phyloP scores from a whole-genome alignment of 176 grass and related monocot genomes.

The Elaeis guineensis region DNA sequence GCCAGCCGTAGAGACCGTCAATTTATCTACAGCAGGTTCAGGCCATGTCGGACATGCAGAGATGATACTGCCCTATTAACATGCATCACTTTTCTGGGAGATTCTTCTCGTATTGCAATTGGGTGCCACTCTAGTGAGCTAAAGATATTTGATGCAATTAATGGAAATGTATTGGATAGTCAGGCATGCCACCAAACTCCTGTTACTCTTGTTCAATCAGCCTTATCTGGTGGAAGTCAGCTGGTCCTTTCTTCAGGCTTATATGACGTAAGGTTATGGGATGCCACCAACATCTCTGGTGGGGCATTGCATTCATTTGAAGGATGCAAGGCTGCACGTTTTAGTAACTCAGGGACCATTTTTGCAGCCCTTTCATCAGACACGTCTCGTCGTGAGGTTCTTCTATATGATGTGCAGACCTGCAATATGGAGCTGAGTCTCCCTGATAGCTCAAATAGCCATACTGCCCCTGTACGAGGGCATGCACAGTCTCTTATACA shows the following conservation, averaged over 20 bases:
- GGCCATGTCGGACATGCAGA: slow-evolving; percentile 74
- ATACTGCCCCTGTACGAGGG: slow-evolving; percentile 38
- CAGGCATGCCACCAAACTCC: slow-evolving; percentile 56
- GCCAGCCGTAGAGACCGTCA: slow-evolving; percentile 73
- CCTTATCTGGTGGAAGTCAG: slow-evolving; percentile 41
- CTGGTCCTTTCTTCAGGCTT: slow-evolving; percentile 68
- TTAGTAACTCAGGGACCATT: slow-evolving; percentile 58
- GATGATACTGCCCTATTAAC: slow-evolving; percentile 69
- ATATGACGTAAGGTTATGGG: slow-evolving; percentile 82
- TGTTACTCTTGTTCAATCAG: slow-evolving; percentile 64
- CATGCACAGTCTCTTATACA: slow-evolving; percentile 79
- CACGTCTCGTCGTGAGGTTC: slow-evolving; percentile 38
- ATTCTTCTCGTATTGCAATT: slow-evolving; percentile 66
- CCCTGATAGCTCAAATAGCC: slow-evolving; percentile 47
- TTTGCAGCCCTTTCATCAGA: slow-evolving; percentile 76
- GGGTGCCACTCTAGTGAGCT: slow-evolving; percentile 76
- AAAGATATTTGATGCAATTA: slow-evolving; percentile 88
- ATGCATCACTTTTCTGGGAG: slow-evolving; percentile 84
- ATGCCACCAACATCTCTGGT: slow-evolving; percentile 43
- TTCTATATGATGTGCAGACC: slow-evolving; percentile 80
- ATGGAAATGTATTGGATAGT: slow-evolving; percentile 61
- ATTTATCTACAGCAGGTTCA: slow-evolving; percentile 96
- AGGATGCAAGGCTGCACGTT: slow-evolving; percentile 73
- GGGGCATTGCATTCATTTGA: slow-evolving; percentile 84
- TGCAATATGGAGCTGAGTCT: slow-evolving; percentile 41